phyloP scores from a whole-genome alignment of 1,284 basidiomycete genomes.

The Ceratorhiza oryzae-sativae region DNA sequence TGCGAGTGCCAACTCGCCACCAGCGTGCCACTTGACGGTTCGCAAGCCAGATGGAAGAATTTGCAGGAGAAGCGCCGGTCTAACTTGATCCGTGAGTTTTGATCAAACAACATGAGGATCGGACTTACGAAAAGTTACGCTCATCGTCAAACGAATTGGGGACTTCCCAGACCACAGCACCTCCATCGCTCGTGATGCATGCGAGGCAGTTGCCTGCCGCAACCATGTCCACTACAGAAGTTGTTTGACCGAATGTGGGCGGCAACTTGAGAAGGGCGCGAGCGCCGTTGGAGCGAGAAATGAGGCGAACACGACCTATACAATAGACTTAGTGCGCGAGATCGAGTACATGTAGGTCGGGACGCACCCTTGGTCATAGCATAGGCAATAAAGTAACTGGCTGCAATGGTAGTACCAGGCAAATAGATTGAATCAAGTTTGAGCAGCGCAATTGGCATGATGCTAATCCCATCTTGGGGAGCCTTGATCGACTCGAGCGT shows the following conservation, averaged over 20 bases:
- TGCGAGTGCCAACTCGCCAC: constrained; percentile 77
- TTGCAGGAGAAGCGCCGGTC: constrained; percentile 73
- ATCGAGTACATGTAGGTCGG: constrained; percentile 9
- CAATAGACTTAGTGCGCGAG: not conserved
- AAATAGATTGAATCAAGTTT: constrained; percentile 80
- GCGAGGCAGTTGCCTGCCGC: constrained; percentile 80
- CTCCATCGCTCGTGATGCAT: constrained; percentile 82
- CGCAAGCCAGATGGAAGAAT: constrained; percentile 65
- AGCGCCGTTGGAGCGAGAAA: constrained; percentile 82
- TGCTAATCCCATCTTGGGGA: constrained; percentile 66
- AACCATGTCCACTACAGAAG: constrained; percentile 81
- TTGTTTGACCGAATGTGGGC: constrained; percentile 62
- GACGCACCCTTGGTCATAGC: constrained; percentile 80
- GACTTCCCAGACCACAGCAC: constrained; percentile 84
- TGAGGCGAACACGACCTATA: constrained; percentile 78
- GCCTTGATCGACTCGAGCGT: constrained; percentile 36
- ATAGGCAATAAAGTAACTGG: constrained; percentile 86
- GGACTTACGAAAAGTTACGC: constrained; percentile 64
- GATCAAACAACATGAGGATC: constrained; percentile 10
- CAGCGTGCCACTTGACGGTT: constrained; percentile 82
- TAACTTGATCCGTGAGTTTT: constrained; percentile 48
- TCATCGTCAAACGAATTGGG: constrained; percentile 81
- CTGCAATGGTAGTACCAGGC: constrained; percentile 82
- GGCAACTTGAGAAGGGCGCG: constrained; percentile 81
- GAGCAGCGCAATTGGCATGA: constrained; percentile 80